These are phyloP conservation scores for Malania oleifera DNA, from an alignment of 164 flowering plant species.

Conservation along the genomic window DNA sequence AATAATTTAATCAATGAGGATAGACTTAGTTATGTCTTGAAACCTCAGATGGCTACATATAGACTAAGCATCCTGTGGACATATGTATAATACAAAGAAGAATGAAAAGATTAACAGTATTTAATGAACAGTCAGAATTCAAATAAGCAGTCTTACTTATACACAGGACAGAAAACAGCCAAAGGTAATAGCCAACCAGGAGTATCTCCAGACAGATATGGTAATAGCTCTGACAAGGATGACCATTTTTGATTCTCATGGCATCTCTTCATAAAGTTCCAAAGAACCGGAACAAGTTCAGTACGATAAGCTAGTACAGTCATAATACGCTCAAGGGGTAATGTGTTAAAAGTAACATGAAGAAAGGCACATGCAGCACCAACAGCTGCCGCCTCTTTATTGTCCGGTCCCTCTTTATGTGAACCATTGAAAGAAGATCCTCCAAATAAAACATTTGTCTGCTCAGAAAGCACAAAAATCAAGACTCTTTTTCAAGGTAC, in stretches of 20 bases:
- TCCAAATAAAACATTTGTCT: conserved; percentile 69
- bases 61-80: background rate
- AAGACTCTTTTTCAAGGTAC: too few relatives aligned
- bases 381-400: conserved; percentile 65
- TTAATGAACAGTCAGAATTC: background rate
- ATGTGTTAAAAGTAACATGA: conserved; percentile 63
- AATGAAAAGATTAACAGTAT: background rate
- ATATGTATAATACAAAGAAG: background rate
- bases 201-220: conserved; percentile 56
- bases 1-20: background rate
- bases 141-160: conserved; percentile 54
- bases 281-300: conserved; percentile 79
- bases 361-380: conserved; percentile 83
- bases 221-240: conserved; percentile 47
- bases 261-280: conserved; percentile 88
- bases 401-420: conserved; percentile 28
- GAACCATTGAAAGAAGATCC: conserved; percentile 37
- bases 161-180: conserved; percentile 91
- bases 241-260: conserved; percentile 79
- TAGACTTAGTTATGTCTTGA: background rate
- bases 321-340: conserved; percentile 76
- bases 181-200: conserved; percentile 94
- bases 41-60: background rate
- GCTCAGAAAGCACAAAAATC: conserved; percentile 18
- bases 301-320: conserved; percentile 89